These are phyloP conservation scores for Phalaenopsis equestris DNA, from an alignment of 106 monocot species.

Conservation along the genomic window DNA sequence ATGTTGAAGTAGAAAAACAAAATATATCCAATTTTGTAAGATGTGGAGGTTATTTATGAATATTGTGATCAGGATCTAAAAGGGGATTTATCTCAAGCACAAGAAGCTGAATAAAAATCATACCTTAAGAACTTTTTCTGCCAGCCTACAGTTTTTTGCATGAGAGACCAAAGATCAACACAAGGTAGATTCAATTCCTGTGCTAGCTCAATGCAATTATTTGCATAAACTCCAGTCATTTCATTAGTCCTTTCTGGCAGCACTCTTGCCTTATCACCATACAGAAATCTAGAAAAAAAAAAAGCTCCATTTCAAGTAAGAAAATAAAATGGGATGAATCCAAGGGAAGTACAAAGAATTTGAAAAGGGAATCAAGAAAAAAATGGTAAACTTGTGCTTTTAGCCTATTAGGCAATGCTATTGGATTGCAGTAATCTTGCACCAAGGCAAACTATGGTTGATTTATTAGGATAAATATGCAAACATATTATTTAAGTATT, in stretches of 20 bases:
- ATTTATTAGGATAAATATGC: too few relatives aligned
- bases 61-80: too few relatives aligned
- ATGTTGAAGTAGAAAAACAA: too few relatives aligned
- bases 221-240: slow-evolving; percentile 68
- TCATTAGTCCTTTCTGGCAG: slow-evolving; percentile 89
- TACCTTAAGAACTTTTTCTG: slow-evolving; percentile 76
- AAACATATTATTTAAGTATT: too few relatives aligned
- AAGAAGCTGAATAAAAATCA: not conserved
- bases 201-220: slow-evolving; percentile 58
- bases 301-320: not conserved
- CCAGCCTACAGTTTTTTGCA: slow-evolving; percentile 82
- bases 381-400: not conserved
- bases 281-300: slow-evolving; percentile 36
- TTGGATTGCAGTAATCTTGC: too few relatives aligned
- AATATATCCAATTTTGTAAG: too few relatives aligned
- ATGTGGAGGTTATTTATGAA: too few relatives aligned
- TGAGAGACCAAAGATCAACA: slow-evolving; percentile 66
- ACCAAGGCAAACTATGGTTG: too few relatives aligned
- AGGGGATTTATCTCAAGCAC: not conserved
- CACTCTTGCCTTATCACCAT: slow-evolving; percentile 76
- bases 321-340: not conserved
- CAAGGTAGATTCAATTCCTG: slow-evolving; percentile 55
- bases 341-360: not conserved
- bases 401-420: not conserved
- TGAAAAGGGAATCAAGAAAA: not conserved